phyloP scores from a whole-genome alignment of 2,329 filamentous ascomycete species.

The Cadophora gregata region DNA sequence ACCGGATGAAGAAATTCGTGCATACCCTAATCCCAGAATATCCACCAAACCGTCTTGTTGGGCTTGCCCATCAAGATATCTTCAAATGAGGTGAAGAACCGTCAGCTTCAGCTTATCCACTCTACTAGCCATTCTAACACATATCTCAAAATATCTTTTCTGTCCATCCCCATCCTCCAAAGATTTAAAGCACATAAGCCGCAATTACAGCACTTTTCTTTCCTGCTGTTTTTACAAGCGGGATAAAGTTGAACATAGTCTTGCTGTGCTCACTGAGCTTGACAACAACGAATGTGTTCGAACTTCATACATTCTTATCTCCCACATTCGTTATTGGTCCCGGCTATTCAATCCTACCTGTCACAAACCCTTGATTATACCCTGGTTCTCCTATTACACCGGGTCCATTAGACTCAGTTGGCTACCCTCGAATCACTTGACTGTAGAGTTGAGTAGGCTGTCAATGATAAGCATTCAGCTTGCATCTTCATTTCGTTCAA shows the following conservation, averaged over 20 bases:
- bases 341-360: neutral
- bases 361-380: neutral
- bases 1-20: neutral
- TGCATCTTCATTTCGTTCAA: neutral
- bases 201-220: neutral
- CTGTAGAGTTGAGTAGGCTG: neutral
- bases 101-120: conserved; percentile 15
- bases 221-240: neutral
- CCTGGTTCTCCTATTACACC: neutral
- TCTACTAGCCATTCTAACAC: neutral
- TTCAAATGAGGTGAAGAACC: neutral
- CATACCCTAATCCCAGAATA: neutral
- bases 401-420: neutral
- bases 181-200: neutral
- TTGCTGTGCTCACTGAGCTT: neutral
- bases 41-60: conserved; percentile 10
- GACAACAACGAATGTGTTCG: neutral
- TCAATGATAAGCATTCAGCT: neutral
- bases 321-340: neutral
- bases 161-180: neutral
- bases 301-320: neutral
- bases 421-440: neutral
- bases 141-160: conserved; percentile 5
- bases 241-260: neutral
- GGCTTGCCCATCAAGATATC: neutral